Percentiles rank a stretch among this genome's conserved stretches.
Evolutionary conservation across 2,329 filamentous ascomycete species (phyloP).

Genomic region (Colletotrichum viniferum): DNA sequence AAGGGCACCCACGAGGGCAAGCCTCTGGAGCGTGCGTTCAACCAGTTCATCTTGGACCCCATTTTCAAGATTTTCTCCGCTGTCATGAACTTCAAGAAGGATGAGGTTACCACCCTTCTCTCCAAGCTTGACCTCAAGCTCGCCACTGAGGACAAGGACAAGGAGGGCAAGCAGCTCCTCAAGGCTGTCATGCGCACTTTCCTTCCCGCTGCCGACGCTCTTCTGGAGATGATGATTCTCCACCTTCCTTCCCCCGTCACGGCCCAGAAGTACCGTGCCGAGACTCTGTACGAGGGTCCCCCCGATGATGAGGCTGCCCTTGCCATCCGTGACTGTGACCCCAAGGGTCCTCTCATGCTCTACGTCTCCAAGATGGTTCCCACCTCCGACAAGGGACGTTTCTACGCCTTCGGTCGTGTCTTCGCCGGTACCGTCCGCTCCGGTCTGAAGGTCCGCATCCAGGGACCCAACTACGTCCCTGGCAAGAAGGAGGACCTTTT

Average conservation of each 20-base stretch:
- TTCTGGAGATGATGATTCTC: slow-evolving; percentile 99
- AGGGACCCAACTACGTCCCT: slow-evolving; percentile 97
- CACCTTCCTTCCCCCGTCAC: slow-evolving; percentile 96
- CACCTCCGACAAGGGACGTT: slow-evolving; percentile 99
- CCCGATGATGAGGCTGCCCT: slow-evolving; percentile 89
- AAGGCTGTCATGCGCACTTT: slow-evolving; percentile 99
- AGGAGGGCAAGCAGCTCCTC: slow-evolving; percentile 96
- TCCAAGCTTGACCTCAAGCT: slow-evolving; percentile 98
- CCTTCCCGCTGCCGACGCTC: slow-evolving; percentile 95
- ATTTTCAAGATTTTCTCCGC: slow-evolving; percentile 99
- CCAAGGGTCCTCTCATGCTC: slow-evolving; percentile 98
- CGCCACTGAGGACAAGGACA: slow-evolving; percentile 80
- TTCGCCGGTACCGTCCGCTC: slow-evolving; percentile 98
- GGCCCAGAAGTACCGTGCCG: slow-evolving; percentile 96
- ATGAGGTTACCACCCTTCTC: slow-evolving; percentile 81
- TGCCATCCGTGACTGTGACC: slow-evolving; percentile 97
- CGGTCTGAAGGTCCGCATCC: slow-evolving; percentile 99
- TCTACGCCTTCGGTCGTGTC: slow-evolving; percentile 99
- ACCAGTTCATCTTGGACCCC: slow-evolving; percentile 98
- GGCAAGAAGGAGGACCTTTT: slow-evolving; percentile 99
- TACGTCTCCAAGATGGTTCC: slow-evolving; percentile 99
- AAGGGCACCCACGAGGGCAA: slow-evolving; percentile 82
- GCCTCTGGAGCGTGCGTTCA: slow-evolving; percentile 96
- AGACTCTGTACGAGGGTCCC: slow-evolving; percentile 99
- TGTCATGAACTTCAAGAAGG: slow-evolving; percentile 99